Evolutionary conservation across 768 basidiomycete genomes (phyloP).

Genomic region (Cystoderma amianthinum): DNA sequence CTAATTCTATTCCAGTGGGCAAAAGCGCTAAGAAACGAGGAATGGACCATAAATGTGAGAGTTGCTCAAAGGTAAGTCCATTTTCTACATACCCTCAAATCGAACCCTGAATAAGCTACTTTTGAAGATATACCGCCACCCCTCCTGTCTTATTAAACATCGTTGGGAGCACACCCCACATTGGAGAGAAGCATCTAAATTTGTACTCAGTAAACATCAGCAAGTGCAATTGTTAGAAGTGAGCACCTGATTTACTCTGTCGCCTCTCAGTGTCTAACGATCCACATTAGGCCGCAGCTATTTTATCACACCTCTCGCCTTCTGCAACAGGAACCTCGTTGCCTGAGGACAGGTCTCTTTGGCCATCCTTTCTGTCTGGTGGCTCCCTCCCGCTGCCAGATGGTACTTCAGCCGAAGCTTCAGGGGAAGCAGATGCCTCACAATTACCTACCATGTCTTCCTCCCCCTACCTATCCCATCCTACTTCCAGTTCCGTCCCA

Average conservation of each 20-base stretch:
- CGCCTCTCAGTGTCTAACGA: background rate
- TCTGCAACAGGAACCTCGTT: conserved; percentile 59
- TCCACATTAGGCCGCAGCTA: conserved; percentile 73
- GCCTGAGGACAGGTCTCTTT: conserved; percentile 90
- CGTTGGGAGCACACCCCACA: conserved; percentile 97
- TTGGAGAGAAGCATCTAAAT: conserved; percentile 89
- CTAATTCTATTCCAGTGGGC: conserved; percentile 28
- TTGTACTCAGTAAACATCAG: conserved; percentile 91
- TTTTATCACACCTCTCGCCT: conserved; percentile 82
- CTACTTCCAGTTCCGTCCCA: conserved; percentile 50
- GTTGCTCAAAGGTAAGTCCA: conserved; percentile 83
- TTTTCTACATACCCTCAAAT: conserved; percentile 2
- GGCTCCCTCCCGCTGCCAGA: conserved; percentile 55
- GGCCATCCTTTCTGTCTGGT: conserved; percentile 80
- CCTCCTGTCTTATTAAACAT: conserved; percentile 93
- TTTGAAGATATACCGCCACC: conserved; percentile 77
- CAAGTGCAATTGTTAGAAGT: conserved; percentile 96
- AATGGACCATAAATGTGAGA: conserved; percentile 86
- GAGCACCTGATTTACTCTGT: conserved; percentile 6
- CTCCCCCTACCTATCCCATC: conserved; percentile 12
- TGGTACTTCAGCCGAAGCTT: conserved; percentile 8
- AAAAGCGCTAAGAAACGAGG: conserved; percentile 70
- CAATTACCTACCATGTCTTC: conserved; percentile 7
- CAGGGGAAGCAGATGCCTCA: conserved; percentile 1
- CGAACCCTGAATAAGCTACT: background rate